These are phyloP conservation scores for Ogataea hybrid DNA, from an alignment of 1,139 yeast species.

Conservation along the genomic window DNA sequence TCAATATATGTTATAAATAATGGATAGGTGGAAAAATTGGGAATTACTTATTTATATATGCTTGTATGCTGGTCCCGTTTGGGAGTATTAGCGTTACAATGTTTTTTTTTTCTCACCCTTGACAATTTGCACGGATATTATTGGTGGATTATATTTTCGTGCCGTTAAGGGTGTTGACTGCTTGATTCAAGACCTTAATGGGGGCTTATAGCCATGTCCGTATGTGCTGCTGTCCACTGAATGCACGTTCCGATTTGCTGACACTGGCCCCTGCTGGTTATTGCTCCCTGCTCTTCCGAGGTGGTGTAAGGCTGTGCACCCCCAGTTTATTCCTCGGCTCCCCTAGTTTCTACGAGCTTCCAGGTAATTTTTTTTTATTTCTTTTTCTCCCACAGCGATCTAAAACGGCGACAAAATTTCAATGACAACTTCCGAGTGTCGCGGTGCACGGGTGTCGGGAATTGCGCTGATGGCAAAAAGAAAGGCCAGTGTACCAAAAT, in stretches of 20 bases:
- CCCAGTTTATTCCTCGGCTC: not conserved
- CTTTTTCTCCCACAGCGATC: not conserved
- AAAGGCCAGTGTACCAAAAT: not conserved
- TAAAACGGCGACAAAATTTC: not conserved
- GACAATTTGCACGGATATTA: constrained; percentile 14
- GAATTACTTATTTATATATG: constrained; percentile 3
- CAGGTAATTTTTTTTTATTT: not conserved
- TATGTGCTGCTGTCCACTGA: no score
- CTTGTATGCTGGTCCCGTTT: constrained; percentile 4
- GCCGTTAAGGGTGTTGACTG: no score
- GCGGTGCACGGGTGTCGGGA: constrained; percentile 8
- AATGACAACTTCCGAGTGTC: not conserved
- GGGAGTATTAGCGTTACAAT: constrained; percentile 1
- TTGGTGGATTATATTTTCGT: constrained; percentile 8
- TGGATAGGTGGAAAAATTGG: constrained; percentile 8
- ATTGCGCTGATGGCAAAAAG: constrained; percentile 11
- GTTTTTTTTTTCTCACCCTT: constrained; percentile 10
- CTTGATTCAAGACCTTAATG: no score
- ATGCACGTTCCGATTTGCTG: no score
- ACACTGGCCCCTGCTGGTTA: no score
- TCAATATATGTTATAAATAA: constrained; percentile 9
- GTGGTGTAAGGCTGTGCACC: constrained; percentile 5
- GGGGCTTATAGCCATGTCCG: no score
- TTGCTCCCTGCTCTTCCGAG: not conserved
- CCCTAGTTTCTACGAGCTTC: not conserved